Evolutionary conservation across 805 yeast species (phyloP), one percentile per base, ranked within the genome.

Genomic region (Metschnikowia colocasiae): DNA sequence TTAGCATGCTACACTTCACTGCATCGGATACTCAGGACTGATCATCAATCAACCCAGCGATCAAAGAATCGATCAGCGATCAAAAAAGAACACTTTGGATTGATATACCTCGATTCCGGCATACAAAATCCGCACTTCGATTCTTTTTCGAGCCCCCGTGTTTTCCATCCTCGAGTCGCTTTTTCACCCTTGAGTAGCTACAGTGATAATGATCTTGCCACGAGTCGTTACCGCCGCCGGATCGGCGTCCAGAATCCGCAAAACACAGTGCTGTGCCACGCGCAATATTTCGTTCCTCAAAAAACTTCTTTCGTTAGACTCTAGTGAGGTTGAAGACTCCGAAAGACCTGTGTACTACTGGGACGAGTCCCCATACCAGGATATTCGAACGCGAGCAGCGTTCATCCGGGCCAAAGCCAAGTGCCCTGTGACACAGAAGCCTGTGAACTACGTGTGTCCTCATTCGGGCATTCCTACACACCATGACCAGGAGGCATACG

Each of bases 391-490:
- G 55, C 78, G 97, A 51, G 97, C 98, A 1, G 97, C 96, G 18
- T 81, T 83, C 48, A 94, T 92, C 52, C 79, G 91, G 62, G 85
- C 95, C 4, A 76, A 83, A 51, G 97, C 96, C 9, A 79, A 80
- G 60, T 92, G 98, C 65, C 98, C 97, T 0, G 94, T 91, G 10
- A 91, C 97, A 0, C 75, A 81, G 16, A 78, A 82, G 53, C 84
- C 85, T 39, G 87, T 94, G 49, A 76, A 84, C 55, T 94, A 76
- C 64, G 87, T 91, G 1, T 94, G 98, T 69, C 99, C 99, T 1
- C 71, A 79, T 47, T 87, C 96, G 4, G 99, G 99, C 2, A 90
- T 94, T 43, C 99, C 99, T 20, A 94, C 99, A 3, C 99, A 94
- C 65, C 95, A 88, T 62, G 82, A 88, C 18, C 76, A 77, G 61